phyloP scores from a whole-genome alignment of 1,139 yeast genomes.

The Kodamaea plutei region DNA sequence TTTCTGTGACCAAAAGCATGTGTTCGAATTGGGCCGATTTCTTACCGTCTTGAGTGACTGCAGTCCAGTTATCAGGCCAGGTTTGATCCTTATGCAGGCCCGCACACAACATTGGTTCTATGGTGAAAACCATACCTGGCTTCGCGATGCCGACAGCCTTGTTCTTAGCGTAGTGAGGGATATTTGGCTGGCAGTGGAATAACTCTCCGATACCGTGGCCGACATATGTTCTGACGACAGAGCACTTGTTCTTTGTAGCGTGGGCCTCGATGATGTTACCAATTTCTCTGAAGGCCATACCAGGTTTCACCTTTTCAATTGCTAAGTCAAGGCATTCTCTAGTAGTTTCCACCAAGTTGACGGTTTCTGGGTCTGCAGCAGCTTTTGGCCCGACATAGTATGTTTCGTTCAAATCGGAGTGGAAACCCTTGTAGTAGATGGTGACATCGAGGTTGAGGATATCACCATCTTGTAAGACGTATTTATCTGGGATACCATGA shows the following conservation, averaged over 20 bases:
- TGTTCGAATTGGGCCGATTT: slow-evolving; percentile 95
- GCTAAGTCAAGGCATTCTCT: slow-evolving; percentile 86
- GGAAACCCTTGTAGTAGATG: slow-evolving; percentile 80
- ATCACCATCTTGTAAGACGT: slow-evolving; percentile 87
- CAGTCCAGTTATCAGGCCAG: slow-evolving; percentile 99
- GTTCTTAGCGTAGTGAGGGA: slow-evolving; percentile 92
- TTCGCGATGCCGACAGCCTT: slow-evolving; percentile 92
- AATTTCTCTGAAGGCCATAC: slow-evolving; percentile 77
- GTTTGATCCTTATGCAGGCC: slow-evolving; percentile 79
- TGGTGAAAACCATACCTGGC: slow-evolving; percentile 96
- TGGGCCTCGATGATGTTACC: slow-evolving; percentile 89
- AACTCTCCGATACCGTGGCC: slow-evolving; percentile 91
- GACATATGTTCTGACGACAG: slow-evolving; percentile 86
- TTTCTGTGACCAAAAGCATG: slow-evolving; percentile 86
- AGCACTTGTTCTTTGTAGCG: slow-evolving; percentile 73
- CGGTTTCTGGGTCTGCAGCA: slow-evolving; percentile 65
- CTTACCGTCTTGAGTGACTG: slow-evolving; percentile 83
- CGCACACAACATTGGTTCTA: slow-evolving; percentile 94
- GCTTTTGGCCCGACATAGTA: slow-evolving; percentile 95
- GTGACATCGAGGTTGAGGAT: slow-evolving; percentile 89
- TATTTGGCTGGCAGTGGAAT: slow-evolving; percentile 90
- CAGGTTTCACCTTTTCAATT: slow-evolving; percentile 84
- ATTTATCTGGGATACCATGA: slow-evolving; percentile 95
- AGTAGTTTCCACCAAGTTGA: slow-evolving; percentile 89
- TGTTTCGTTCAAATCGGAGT: slow-evolving; percentile 94